Base-by-base conservation (phyloP, 441 rosid genomes). In the Syzygium syzygioides region DNA sequence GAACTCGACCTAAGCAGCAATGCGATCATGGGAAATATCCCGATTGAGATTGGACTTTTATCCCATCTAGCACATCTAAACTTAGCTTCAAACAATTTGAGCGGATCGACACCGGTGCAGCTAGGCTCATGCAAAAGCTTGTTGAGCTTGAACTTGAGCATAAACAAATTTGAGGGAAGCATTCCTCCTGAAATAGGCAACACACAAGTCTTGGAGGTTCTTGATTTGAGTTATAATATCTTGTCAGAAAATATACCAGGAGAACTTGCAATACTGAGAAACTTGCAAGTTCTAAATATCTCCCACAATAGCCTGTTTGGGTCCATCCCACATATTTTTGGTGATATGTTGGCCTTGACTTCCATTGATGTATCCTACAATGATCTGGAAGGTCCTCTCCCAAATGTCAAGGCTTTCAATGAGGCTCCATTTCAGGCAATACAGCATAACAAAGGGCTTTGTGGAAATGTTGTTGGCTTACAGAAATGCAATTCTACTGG, bases 61-160 rank as follows among this genome's bases (percentile, higher is more conserved):
- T 30, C 76, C 12, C 12, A 1, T 64, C 6, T 64, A 17, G 1
- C 23, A 64, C 1, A 8, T 30, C 1, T 30, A 23, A 64, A 30
- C 37, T 15, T n/a, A 11, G 76, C 76, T 30, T 64, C 37, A 64
- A 64, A 64, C 11, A 64, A 64, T 64, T 64, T 64, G 41, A 64
- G 76, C 0, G 5, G 5, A 64, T 30, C 4, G 37, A 32, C 30
- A 30, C 76, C 37, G 0, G 1, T 4, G 37, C 37, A n/a, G 2
- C 23, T 64, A 15, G 76, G 76, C 6, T 64, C 76, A 15, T 64
- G 76, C 20, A 7, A 30, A 30, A 3, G 37, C 23, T 30, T 64
- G 41, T 64, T 30, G 37, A 64, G 34, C 20, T 64, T 64, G 23
- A 64, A 64, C 5, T 30, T 64, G 37, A 64, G 76, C 1, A 4